A percentile compares a stretch with the other conserved stretches of the same genome.
These are phyloP conservation scores for Pichia paraexigua DNA, from an alignment of 805 yeast species.

Conservation along the genomic window DNA sequence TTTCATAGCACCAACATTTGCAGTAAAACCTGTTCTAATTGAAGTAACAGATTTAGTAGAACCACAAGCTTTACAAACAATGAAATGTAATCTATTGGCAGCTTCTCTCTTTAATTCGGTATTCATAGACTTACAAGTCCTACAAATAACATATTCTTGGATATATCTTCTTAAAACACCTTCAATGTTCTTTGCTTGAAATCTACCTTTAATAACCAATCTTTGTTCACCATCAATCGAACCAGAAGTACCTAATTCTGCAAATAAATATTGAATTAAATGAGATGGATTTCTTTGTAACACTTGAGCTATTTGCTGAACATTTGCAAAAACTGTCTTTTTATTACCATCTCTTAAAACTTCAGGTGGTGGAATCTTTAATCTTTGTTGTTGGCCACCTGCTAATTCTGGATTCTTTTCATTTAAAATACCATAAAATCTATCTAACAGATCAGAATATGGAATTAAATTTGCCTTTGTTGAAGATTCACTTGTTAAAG, in stretches of 20 bases:
- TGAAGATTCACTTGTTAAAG: slow-evolving; percentile 19
- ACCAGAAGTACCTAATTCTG: slow-evolving; percentile 99
- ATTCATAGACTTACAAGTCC: slow-evolving; percentile 97
- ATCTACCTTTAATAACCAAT: slow-evolving; percentile 95
- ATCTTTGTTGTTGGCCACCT: slow-evolving; percentile 89
- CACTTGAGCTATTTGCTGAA: slow-evolving; percentile 88
- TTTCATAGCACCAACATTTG: slow-evolving; percentile 69
- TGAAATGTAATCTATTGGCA: slow-evolving; percentile 91
- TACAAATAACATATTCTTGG: slow-evolving; percentile 95
- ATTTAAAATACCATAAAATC: slow-evolving; percentile 81
- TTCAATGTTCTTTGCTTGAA: slow-evolving; percentile 96
- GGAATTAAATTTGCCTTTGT: slow-evolving; percentile 50
- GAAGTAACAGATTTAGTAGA: slow-evolving; percentile 94
- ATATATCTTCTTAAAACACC: slow-evolving; percentile 93
- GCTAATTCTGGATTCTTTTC: slow-evolving; percentile 97
- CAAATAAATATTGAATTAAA: slow-evolving; percentile 91
- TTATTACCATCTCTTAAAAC: slow-evolving; percentile 96
- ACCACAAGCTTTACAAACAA: slow-evolving; percentile 98
- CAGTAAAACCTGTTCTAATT: slow-evolving; percentile 99
- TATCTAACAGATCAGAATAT: slow-evolving; percentile 67
- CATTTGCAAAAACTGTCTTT: slow-evolving; percentile 92
- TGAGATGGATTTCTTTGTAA: slow-evolving; percentile 97
- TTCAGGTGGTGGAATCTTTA: slow-evolving; percentile 95
- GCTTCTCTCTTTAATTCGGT: slow-evolving; percentile 93
- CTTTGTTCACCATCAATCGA: slow-evolving; percentile 97